phyloP scores from a whole-genome alignment of 768 basidiomycete genomes.

The Steccherinum ochraceum region DNA sequence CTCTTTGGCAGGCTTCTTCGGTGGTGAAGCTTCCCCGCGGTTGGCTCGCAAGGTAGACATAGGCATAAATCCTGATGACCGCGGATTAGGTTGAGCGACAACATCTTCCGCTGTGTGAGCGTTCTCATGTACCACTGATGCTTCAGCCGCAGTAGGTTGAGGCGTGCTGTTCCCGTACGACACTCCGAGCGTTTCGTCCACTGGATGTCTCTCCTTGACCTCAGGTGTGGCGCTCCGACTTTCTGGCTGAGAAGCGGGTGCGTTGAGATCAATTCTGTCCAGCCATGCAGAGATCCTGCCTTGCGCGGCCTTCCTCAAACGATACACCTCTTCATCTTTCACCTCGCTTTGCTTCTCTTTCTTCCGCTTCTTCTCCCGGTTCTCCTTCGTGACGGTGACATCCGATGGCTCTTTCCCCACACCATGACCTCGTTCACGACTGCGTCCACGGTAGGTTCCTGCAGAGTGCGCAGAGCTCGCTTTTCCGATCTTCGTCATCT shows the following conservation, averaged over 20 bases:
- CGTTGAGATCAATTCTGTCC: slow-evolving; percentile 54
- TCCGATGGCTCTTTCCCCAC: neutral
- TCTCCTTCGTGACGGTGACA: slow-evolving; percentile 15
- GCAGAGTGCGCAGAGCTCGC: neutral
- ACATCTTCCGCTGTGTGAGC: slow-evolving; percentile 18
- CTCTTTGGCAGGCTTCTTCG: neutral
- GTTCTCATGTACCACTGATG: too few relatives aligned
- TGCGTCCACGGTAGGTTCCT: slow-evolving; percentile 1
- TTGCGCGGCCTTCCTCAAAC: slow-evolving; percentile 44
- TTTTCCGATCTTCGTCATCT: slow-evolving; percentile 9
- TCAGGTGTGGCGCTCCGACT: neutral
- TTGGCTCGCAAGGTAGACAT: slow-evolving; percentile 44
- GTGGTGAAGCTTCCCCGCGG: neutral
- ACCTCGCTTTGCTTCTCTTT: slow-evolving; percentile 7
- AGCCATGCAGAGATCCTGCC: slow-evolving; percentile 78
- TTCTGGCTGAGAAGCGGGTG: slow-evolving; percentile 33
- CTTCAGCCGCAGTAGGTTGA: too few relatives aligned
- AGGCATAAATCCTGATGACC: slow-evolving; percentile 72
- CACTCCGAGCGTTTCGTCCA: too few relatives aligned
- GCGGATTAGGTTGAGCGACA: slow-evolving; percentile 50
- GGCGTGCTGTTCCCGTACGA: too few relatives aligned
- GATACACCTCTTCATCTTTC: slow-evolving; percentile 31
- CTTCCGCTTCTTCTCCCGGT: slow-evolving; percentile 18
- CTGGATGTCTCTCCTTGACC: too few relatives aligned
- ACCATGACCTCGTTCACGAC: slow-evolving; percentile 2